A percentile compares a stretch with the other conserved stretches of the same genome.
Conservation (phyloP, 768 basidiomycete genomes). For the Tulasnella sp. region DNA sequence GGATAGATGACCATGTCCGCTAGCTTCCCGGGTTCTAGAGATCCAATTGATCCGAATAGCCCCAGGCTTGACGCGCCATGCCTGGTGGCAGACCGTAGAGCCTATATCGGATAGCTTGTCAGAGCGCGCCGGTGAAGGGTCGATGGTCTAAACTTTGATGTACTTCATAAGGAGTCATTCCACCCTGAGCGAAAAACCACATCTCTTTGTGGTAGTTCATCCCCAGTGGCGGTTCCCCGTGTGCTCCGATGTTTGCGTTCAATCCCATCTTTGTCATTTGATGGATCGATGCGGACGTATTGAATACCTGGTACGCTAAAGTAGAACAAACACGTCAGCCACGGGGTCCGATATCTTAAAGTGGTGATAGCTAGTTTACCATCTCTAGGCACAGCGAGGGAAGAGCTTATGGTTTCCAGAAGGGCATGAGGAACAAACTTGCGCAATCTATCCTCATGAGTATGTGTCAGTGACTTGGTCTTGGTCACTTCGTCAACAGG, state of each 20-base stretch:
- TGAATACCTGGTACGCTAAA: constrained; percentile 48
- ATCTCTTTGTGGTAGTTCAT: constrained; percentile 68
- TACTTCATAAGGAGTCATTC: constrained; percentile 64
- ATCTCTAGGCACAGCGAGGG: constrained; percentile 44
- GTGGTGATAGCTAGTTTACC: constrained; percentile 35
- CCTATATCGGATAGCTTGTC: constrained; percentile 38
- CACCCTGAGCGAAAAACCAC: constrained; percentile 50
- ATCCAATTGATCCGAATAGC: constrained; percentile 48
- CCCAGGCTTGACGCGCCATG: constrained; percentile 56
- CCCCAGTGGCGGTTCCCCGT: constrained; percentile 55
- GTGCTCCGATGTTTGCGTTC: constrained; percentile 56
- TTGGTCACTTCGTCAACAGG: constrained; percentile 18
- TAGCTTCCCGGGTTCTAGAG: constrained; percentile 51
- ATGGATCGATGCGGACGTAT: constrained; percentile 55
- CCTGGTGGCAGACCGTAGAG: constrained; percentile 56
- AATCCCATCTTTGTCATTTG: constrained; percentile 58
- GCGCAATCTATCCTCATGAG: constrained; percentile 38
- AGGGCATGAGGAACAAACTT: constrained; percentile 54
- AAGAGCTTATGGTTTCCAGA: constrained; percentile 48
- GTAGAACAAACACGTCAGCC: not conserved
- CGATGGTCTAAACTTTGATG: not conserved
- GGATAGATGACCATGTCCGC: constrained; percentile 63
- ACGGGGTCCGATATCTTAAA: constrained; percentile 3
- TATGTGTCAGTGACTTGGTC: not conserved
- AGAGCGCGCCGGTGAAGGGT: too few relatives aligned